Base-by-base conservation (phyloP, 148 eudicot genomes). In the Beta vulgaris region DNA sequence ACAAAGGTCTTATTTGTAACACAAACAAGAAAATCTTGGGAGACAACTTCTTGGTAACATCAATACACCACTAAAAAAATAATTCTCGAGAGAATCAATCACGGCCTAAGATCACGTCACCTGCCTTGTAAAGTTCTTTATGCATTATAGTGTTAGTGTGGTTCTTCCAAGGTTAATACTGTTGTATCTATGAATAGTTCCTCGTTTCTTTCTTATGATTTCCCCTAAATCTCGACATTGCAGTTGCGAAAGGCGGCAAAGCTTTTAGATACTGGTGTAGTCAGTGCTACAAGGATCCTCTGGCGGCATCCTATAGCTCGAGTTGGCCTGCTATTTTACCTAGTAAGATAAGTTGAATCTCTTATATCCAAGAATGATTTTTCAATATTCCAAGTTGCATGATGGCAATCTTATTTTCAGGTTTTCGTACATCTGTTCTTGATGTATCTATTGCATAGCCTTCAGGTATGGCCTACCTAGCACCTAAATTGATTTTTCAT, bases 281-380 rank as follows among this genome's bases (percentile, higher is more conserved):
- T 87, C 71, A 90, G 96, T 84, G 98, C 97, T 76, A 95, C 97
- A 14, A 87, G 90, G 81, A 86, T 90, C 80, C 89, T 95, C 31
- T 92, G 97, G 98, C 97, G 97, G 73, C 91, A 95, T 84, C 98
- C 98, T 39, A 85, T 82, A 59, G 98, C 97, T 76, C 92, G 98
- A 73, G 79, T 95, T 76, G 82, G 90, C 73, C 85, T 90, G 81
- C 81, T 94, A 49, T 94, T 81, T 78, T 92, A 91, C 79, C 79
- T 94, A 84, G 98, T 95, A 55, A 82, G 87, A 76, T 44, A 29
- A 61, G 3, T 55, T 64, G 54, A 48, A 58, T 68, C 8, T 14
- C 51, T 74, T 31, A 8, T 43, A 12, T 72, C 15, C 9, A 14
- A 49, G 2, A 40, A 67, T 69, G 40, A 43, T 37, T 18, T 77